phyloP scores from a whole-genome alignment of 1,139 yeast species.

The Lodderomyces beijingensis region DNA sequence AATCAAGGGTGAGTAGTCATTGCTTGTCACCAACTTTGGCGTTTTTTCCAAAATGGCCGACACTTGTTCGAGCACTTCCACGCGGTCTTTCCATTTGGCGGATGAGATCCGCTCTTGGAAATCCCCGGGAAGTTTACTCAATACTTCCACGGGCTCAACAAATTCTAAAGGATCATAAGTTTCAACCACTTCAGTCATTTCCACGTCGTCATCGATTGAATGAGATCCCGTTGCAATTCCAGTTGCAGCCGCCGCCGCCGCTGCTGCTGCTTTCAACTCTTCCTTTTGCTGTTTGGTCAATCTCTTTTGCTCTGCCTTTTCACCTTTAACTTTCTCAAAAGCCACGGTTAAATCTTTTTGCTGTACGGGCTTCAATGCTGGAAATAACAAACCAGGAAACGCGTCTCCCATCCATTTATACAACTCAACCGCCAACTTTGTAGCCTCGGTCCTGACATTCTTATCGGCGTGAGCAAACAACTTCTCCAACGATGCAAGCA shows the following conservation, averaged over 20 bases:
- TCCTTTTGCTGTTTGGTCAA: constrained; percentile 48
- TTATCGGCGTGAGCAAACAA: constrained; percentile 84
- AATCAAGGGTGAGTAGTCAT: constrained; percentile 61
- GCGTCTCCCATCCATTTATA: constrained; percentile 75
- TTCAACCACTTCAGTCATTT: constrained; percentile 32
- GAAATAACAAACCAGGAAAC: constrained; percentile 56
- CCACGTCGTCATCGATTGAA: constrained; percentile 30
- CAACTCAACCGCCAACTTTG: constrained; percentile 63
- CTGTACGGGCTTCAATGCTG: constrained; percentile 84
- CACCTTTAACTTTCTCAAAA: constrained; percentile 51
- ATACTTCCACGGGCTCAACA: constrained; percentile 51
- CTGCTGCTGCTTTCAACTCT: constrained; percentile 18
- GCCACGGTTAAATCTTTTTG: constrained; percentile 78
- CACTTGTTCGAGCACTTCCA: constrained; percentile 75
- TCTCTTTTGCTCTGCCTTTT: constrained; percentile 52
- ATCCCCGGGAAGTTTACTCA: constrained; percentile 62
- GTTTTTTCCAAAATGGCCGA: constrained; percentile 50
- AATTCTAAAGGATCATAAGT: constrained; percentile 34
- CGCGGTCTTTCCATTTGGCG: constrained; percentile 87
- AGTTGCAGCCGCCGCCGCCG: constrained; percentile 5
- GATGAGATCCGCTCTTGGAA: constrained; percentile 54
- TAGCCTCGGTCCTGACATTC: constrained; percentile 79
- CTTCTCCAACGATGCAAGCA: constrained; percentile 59
- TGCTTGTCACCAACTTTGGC: constrained; percentile 28
- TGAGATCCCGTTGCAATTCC: constrained; percentile 5